Base-by-base conservation (phyloP, 169 alveolate genomes). In the Plasmodium malariae region DNA sequence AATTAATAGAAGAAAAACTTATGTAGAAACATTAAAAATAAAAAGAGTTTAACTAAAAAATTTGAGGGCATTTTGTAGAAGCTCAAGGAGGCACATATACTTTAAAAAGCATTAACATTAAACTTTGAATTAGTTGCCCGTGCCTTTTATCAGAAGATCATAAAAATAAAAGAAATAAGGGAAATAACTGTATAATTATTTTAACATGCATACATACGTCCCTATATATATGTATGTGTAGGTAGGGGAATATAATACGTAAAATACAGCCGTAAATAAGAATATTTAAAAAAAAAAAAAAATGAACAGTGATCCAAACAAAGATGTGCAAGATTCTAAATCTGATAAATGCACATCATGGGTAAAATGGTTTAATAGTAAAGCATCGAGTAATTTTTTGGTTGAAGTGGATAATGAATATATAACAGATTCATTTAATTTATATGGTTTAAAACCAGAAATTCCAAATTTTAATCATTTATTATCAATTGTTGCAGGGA, bases 401-500 rank as follows among this genome's bases (percentile, higher is more conserved):
- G 78, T 67, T n/a, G 76, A 92, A 94, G 94, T 94, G 55, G 95
- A 92, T 45, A 93, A 92, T 70, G 87, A 93, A 26, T 94, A 88
- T 86, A 91, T 94, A 37, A 87, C 89, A 62, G 96, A 94, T 55
- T 93, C 93, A 26, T 94, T 90, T 70, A 94, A 94, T 68, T 70
- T 92, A 40, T 89, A 94, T 54, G 96, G 94, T 0, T 34, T 94
- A 28, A 92, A 94, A 92, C 40, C 86, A 3, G 90, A 65, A 54
- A 87, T 94, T 43, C 86, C 92, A 24, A 89, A 94, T 85, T 92
- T 92, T 83, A 85, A 94, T 36, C 88, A 93, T 37, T 93, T 94
- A 11, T 55, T 94, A 91, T 92, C 93, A 6, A 94, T 94, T 89
- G 88, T 94, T 60, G 92, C 92, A 12, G 96, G 96, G 40, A 92